Evolutionary conservation across 2,329 filamentous ascomycete genomes (phyloP), one percentile per base, ranked within the genome.

Genomic region (Pseudopyrenochaeta lycopersici): DNA sequence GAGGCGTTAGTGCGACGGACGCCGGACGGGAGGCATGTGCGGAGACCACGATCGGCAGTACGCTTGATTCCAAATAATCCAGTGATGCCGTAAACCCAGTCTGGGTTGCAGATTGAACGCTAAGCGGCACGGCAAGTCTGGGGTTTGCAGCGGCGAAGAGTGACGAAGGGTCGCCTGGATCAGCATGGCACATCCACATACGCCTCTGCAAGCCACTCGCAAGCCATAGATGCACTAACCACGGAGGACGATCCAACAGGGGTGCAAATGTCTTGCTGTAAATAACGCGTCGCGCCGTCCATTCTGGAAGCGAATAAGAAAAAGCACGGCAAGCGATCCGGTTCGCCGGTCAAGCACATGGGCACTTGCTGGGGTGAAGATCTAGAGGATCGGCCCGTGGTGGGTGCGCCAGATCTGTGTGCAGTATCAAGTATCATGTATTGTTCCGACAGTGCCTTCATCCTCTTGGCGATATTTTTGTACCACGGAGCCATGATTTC

Each of bases 401-500:
- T 56, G 49, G 49, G 46, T 46, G 52, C 46, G 62, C 58, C 51
- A 70, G 67, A 71, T 70, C 62, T 67, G 55, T 67, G 66, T 66
- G 61, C 61, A 21, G 47, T 49, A 35, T 51, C 44, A 57, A 53
- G 50, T 54, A 54, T 61, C 49, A 49, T 60, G 59, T 63, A 71
- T 58, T 58, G 40, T 61, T 63, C 64, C 64, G 62, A 68, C 64
- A 62, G 54, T 46, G 53, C 42, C 53, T 58, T 62, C 51, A n/a
- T 63, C 49, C 47, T 30, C 71, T 74, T 74, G 71, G 70, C 71
- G 68, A 72, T 75, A 73, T 67, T 61, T 51, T 55, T 70, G 72
- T 75, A 63, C 61, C 33, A 72, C 70, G 43, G 43, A 41, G 60
- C 57, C 58, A 56, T 53, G 56, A 51, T 54, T 58, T 55, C 62